Base-by-base conservation (phyloP, 352 stramenopile species). In the Pythium oligandrum region DNA sequence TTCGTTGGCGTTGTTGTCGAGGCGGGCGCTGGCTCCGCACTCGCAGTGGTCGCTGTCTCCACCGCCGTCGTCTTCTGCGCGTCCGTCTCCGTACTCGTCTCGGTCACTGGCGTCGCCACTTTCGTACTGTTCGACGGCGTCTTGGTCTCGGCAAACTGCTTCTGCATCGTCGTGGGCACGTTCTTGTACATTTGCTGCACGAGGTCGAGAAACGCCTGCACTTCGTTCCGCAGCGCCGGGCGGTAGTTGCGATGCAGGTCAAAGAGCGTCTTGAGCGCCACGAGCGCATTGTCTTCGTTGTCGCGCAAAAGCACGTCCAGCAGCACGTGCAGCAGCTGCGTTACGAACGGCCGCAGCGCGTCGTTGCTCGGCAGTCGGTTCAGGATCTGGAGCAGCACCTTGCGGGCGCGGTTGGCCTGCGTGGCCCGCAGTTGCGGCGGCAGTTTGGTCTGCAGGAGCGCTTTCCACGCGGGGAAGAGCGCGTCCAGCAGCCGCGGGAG, bases 221-320 rank as follows among this genome's bases (percentile, higher is more conserved):
- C 93, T 60, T 98, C 81, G 40, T 87, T 89, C 17, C 86, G 77
- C n/a, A 98, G 73, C 6, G 71, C 76, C 0, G 90, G 81, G 5
- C 92, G 83, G 69, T 98, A 98, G 60, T 96, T 97, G 57, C 98
- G 98, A 70, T 98, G 95, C 53, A 99, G 67, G 55, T 98, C 94
- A 64, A 98, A 98, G 36, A 99, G 90, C 57, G 97, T 98, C 57
- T 95, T 88, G 43, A 98, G 71, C 53, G 88, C 92, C 51, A 98
- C 74, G 12, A 98, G 73, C 31, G 90, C 91, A 73, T 99, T 99
- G 40, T 98, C 95, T 70, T 99, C 96, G 64, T 98, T 98, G 68
- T 99, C 97, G 37, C 86, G 73, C 40, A 90, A 82, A 44, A 99
- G 68, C 37, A 98, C 92, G 53, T 96, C 81, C 64, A 98, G 96